phyloP scores from a whole-genome alignment of 78 protist genomes.

The Dictyostelium intermedium region DNA sequence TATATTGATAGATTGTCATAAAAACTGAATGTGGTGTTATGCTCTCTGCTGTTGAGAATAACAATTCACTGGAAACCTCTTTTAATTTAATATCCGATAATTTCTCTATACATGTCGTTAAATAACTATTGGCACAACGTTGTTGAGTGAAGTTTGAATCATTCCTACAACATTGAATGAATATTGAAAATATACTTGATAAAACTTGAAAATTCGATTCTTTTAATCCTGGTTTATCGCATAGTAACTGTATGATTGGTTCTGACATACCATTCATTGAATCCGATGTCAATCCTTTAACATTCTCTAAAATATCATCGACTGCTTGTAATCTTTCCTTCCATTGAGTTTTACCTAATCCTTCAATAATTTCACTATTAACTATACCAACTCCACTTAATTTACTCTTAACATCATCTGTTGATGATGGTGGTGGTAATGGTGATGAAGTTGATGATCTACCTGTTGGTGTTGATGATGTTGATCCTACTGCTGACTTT shows the following conservation, averaged over 20 bases:
- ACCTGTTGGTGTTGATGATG: background rate
- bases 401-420: background rate
- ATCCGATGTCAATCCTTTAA: background rate
- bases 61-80: background rate
- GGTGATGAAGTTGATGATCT: background rate
- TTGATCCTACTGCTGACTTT: background rate
- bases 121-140: background rate
- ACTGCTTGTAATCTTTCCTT: conserved; percentile 43
- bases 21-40: conserved; percentile 43
- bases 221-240: conserved; percentile 77
- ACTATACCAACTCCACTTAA: background rate
- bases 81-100: conserved; percentile 46
- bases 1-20: background rate
- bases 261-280: background rate
- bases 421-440: background rate
- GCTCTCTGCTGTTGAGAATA: background rate
- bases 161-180: background rate
- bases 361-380: background rate
- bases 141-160: conserved; percentile 16
- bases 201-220: conserved; percentile 61
- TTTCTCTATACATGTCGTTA: conserved; percentile 11
- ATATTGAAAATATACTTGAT: background rate
- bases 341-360: conserved; percentile 13
- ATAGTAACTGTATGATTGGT: background rate
- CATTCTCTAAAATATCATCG: background rate